Evolutionary conservation across 2,329 filamentous ascomycete species (phyloP), one percentile per base, ranked within the genome.

Genomic region (Drechslerella stenobrocha): DNA sequence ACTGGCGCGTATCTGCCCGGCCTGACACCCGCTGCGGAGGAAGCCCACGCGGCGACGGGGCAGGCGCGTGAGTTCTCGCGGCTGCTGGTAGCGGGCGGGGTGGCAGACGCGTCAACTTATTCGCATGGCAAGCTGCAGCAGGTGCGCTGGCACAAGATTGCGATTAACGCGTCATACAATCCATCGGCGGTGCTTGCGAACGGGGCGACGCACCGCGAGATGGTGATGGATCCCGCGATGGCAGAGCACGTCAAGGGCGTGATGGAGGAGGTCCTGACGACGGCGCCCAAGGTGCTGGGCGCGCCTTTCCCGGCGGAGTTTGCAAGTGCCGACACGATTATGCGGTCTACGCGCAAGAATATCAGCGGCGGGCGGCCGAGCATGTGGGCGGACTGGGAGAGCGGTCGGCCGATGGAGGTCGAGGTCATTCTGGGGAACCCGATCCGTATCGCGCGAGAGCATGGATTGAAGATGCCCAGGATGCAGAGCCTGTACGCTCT

Each of bases 341-440:
- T 89, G 1, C 84, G 85, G 0, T 77, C 80, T n/a, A 78, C 80
- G 1, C 81, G 88, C 63, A 85, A 85, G 0, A 76, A 77, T 1
- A 78, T 81, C 13, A 80, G 88, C 67, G 87, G 85, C 0, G 80
- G 77, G 0, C 81, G 85, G 0, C 83, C 83, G 24, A 84, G 82
- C 71, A 89, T 89, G 87, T 77, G 87, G 72, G 76, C 86, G 11
- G 87, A 89, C 73, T 88, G 85, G 84, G 84, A 87, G 75, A 80
- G 79, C 1, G 83, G 84, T 0, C 80, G 83, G 73, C 81, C 81
- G 37, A 80, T 89, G 80, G 87, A 89, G 78, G 74, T 89, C 51
- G 87, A 89, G 76, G 86, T 87, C 32, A 87, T 89, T 37, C 74
- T 89, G 22, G 86, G 87, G 1, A 88, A 89, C 73, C 85, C 86